Evolutionary conservation across 352 stramenopile genomes (phyloP).

Genomic region (Pythium rhizo-oryzae): DNA sequence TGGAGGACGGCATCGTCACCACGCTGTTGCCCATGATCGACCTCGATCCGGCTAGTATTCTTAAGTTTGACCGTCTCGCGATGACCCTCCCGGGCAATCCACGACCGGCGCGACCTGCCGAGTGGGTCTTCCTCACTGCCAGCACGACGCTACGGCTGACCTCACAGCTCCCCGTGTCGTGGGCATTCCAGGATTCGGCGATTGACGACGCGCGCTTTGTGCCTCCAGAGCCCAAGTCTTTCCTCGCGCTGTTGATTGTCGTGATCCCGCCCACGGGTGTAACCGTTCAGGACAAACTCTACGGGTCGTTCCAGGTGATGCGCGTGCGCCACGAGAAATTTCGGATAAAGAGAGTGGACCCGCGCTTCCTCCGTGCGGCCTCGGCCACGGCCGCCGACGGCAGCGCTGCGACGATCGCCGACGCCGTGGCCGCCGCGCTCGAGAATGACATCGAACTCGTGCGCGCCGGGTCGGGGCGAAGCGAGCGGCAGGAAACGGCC

Average conservation of each 20-base stretch:
- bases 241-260: conserved; percentile 45
- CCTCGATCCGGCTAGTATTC: conserved; percentile 62
- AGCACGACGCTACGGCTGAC: conserved; percentile 44
- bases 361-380: conserved; percentile 43
- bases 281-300: conserved; percentile 73
- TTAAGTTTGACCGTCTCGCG: conserved; percentile 70
- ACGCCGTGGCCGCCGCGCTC: conserved; percentile 45
- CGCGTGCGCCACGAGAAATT: conserved; percentile 62
- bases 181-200: conserved; percentile 67
- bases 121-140: conserved; percentile 62
- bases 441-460: conserved; percentile 19
- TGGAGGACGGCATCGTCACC: conserved; percentile 70
- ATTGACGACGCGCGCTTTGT: conserved; percentile 76
- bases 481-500: conserved; percentile 27
- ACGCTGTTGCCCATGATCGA: conserved; percentile 84
- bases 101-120: conserved; percentile 39
- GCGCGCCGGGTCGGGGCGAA: conserved; percentile 20
- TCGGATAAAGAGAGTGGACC: conserved; percentile 58
- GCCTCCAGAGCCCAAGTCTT: conserved; percentile 62
- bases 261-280: conserved; percentile 49
- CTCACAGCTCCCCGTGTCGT: conserved; percentile 59
- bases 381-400: conserved; percentile 27
- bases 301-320: conserved; percentile 69
- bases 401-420: conserved; percentile 37
- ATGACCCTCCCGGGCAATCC: conserved; percentile 50